Percentiles rank a stretch among this genome's conserved stretches.
Conservation (phyloP, 257 asterid genomes). For the Leptodermis oblonga region DNA sequence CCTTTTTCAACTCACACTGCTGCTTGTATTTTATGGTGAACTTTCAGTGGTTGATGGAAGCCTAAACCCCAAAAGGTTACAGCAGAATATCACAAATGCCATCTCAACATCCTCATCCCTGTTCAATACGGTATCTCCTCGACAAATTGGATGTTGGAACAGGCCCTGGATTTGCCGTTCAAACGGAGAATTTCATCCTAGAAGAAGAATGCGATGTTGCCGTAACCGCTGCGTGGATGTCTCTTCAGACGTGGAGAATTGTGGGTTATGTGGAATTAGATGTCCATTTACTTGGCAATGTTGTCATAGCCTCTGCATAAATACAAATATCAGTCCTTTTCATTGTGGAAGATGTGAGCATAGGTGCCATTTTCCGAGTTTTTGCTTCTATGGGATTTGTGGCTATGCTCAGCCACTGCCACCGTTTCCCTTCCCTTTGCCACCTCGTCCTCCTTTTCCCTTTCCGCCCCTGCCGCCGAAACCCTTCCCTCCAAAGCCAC, state of each 20-base stretch:
- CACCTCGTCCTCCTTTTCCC: constrained; percentile 33
- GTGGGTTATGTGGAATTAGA: constrained; percentile 54
- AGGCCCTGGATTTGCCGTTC: constrained; percentile 62
- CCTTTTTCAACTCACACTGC: constrained; percentile 4
- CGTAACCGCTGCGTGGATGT: constrained; percentile 62
- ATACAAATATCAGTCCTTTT: not conserved
- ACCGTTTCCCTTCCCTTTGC: constrained; percentile 53
- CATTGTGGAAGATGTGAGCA: constrained; percentile 5
- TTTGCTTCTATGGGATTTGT: constrained; percentile 4
- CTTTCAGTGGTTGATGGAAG: constrained; percentile 12
- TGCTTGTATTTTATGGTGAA: not conserved
- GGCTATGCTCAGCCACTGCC: constrained; percentile 3
- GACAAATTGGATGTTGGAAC: constrained; percentile 44
- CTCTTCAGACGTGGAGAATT: constrained; percentile 46
- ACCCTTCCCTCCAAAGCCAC: constrained; percentile 21
- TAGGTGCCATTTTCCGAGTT: constrained; percentile 2
- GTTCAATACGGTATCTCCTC: constrained; percentile 26
- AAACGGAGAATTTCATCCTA: constrained; percentile 16
- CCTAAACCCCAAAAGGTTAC: not conserved
- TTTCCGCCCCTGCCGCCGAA: not conserved
- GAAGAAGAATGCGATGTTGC: constrained; percentile 41
- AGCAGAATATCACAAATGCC: constrained; percentile 19
- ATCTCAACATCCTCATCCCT: constrained; percentile 33
- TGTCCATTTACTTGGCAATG: constrained; percentile 10
- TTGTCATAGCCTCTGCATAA: not conserved